Evolutionary conservation across 2,329 filamentous ascomycete species (phyloP).

Genomic region (Cordyceps militaris): DNA sequence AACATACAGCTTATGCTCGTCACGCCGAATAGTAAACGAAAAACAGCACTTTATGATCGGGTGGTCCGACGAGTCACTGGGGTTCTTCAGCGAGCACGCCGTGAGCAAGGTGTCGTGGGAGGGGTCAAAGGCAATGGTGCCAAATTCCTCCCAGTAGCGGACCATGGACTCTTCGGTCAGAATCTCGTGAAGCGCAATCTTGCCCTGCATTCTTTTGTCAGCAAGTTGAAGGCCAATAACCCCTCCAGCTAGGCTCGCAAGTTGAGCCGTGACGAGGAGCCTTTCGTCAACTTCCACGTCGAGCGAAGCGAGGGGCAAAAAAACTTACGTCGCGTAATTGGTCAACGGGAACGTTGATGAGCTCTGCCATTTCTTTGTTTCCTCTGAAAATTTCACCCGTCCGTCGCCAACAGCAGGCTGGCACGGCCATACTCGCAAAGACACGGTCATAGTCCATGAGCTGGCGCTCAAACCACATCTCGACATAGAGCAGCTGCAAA

Average conservation of each 20-base stretch:
- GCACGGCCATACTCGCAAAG: slow-evolving; percentile 97
- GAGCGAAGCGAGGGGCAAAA: neutral
- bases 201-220: slow-evolving; percentile 54
- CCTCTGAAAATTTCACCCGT: slow-evolving; percentile 96
- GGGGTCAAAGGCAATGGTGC: slow-evolving; percentile 91
- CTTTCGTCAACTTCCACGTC: neutral
- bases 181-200: slow-evolving; percentile 91
- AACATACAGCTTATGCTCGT: slow-evolving; percentile 91
- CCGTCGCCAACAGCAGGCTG: slow-evolving; percentile 92
- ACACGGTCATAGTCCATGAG: slow-evolving; percentile 98
- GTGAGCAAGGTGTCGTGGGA: slow-evolving; percentile 93
- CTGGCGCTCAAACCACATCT: slow-evolving; percentile 98
- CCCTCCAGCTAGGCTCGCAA: neutral
- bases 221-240: neutral
- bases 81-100: slow-evolving; percentile 83
- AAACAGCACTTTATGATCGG: slow-evolving; percentile 88
- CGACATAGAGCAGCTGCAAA: slow-evolving; percentile 87
- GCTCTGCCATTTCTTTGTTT: slow-evolving; percentile 97
- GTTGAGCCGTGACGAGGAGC: neutral
- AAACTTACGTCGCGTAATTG: slow-evolving; percentile 75
- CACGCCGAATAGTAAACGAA: slow-evolving; percentile 90
- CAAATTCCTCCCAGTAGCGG: slow-evolving; percentile 98
- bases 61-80: slow-evolving; percentile 59
- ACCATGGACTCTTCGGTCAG: slow-evolving; percentile 91
- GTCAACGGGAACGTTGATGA: slow-evolving; percentile 89